A percentile compares a stretch with the other conserved stretches of the same genome.
phyloP scores from a whole-genome alignment of 164 flowering plant species.

The Vitis rotundifolia region DNA sequence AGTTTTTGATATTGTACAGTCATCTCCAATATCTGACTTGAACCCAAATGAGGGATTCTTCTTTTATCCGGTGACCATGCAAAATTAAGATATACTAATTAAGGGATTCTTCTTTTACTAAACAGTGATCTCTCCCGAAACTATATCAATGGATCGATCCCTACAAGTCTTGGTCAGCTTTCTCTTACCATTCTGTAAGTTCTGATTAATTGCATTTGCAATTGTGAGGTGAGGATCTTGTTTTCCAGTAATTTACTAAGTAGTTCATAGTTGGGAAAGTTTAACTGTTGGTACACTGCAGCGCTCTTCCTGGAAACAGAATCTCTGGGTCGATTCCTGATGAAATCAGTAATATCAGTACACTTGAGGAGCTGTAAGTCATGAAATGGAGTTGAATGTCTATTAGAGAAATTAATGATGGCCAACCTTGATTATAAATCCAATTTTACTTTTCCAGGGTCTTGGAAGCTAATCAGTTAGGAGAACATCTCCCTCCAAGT shows the following conservation, averaged over 20 bases:
- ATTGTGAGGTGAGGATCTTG: not conserved
- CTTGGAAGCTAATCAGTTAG: constrained; percentile 47
- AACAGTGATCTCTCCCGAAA: not conserved
- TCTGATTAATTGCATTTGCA: not conserved
- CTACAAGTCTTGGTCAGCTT: no score
- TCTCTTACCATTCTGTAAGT: constrained; percentile 33
- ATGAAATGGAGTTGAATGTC: not conserved
- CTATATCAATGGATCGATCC: no score
- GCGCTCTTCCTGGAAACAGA: constrained; percentile 67
- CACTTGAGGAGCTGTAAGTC: constrained; percentile 59
- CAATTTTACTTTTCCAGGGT: constrained; percentile 29
- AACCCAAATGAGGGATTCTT: no score
- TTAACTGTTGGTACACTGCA: constrained; percentile 19
- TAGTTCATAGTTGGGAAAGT: not conserved
- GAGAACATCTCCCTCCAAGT: constrained; percentile 40
- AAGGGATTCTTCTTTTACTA: no score
- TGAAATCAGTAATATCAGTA: constrained; percentile 48
- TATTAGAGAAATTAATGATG: not conserved
- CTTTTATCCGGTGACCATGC: no score
- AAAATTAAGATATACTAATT: no score
- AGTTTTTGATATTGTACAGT: no score
- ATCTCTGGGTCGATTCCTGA: constrained; percentile 58
- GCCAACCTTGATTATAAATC: not conserved
- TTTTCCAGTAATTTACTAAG: not conserved
- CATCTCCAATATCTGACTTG: no score